phyloP scores from a whole-genome alignment of 768 basidiomycete species.

The Phaeotremella skinneri region DNA sequence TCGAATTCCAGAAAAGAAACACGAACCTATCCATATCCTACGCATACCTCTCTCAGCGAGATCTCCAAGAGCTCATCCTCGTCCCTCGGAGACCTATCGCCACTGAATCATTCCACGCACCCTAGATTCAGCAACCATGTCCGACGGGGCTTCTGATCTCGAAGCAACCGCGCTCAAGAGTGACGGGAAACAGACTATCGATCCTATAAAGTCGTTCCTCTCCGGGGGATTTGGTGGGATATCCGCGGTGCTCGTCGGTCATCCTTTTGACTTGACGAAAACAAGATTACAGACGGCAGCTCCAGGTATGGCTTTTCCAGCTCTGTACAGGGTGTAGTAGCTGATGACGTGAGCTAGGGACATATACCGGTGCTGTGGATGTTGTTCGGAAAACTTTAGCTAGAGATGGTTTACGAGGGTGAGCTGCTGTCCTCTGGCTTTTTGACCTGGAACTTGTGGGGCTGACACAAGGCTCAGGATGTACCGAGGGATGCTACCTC shows the following conservation, averaged over 20 bases:
- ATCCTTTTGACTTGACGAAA: conserved; percentile 90
- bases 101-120: too few species aligned
- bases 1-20: too few species aligned
- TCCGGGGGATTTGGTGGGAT: conserved; percentile 91
- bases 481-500: conserved; percentile 71
- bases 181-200: conserved; percentile 41
- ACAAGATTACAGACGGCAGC: conserved; percentile 80
- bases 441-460: conserved; percentile 3
- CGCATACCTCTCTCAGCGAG: too few species aligned
- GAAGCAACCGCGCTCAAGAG: conserved; percentile 12
- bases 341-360: conserved; percentile 48
- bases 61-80: too few species aligned
- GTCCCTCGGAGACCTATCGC: background rate
- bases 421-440: conserved; percentile 30
- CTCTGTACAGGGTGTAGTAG: background rate
- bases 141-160: conserved; percentile 19
- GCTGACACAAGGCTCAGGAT: conserved; percentile 33
- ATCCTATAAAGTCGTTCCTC: conserved; percentile 73
- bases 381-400: conserved; percentile 87
- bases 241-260: conserved; percentile 60
- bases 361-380: conserved; percentile 87
- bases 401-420: conserved; percentile 89
- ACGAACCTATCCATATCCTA: too few species aligned
- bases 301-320: conserved; percentile 54
- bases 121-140: conserved; percentile 3